Base-by-base conservation (phyloP, 2,329 filamentous ascomycete genomes). In the Boeremia lycopersici region DNA sequence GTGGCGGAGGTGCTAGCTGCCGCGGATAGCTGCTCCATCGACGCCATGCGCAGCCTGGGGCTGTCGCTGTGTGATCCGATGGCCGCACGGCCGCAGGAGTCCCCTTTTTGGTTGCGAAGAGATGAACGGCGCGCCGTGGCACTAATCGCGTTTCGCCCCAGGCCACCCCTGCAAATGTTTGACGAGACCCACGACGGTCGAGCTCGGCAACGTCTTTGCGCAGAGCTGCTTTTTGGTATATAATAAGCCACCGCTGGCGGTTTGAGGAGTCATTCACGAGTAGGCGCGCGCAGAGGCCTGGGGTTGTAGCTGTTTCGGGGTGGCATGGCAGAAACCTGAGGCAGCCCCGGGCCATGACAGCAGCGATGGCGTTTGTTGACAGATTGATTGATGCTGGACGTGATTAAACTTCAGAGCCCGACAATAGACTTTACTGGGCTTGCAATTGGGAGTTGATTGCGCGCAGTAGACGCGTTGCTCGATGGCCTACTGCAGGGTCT, bases 101-200 rank as follows among this genome's bases (percentile, higher is more conserved):
- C 69, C 71, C 71, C 70, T 65, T 70, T 66, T 72, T 65, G 59
- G 50, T 45, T 45, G 43, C 51, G 61, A 64, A 64, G 58, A 59
- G 50, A 53, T 60, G 50, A 54, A 62, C 59, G 63, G 65, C 60
- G 65, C 60, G 63, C 56, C 56, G 56, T 52, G 36, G 19, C 59
- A 46, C 61, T 63, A 66, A 47, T 45, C 53, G 28, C 9, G 29
- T 38, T 45, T 48, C 28, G 36, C 17, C n/a, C 30, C 50, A 45
- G 46, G 52, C 50, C 42, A 50, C 42, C 61, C 54, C 50, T 62
- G 60, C 42, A 61, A 41, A 48, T 60, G 56, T 61, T 64, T 59
- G 45, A 65, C 41, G 29, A 54, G 52, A 53, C 41, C 52, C 47
- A 42, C 52, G 52, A 55, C 52, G 52, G 52, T 55, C 29, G 46